A percentile compares a stretch with the other conserved stretches of the same genome.
These are phyloP conservation scores for Neofusicoccum ribis DNA, from an alignment of 2,329 filamentous ascomycete genomes.

Conservation along the genomic window DNA sequence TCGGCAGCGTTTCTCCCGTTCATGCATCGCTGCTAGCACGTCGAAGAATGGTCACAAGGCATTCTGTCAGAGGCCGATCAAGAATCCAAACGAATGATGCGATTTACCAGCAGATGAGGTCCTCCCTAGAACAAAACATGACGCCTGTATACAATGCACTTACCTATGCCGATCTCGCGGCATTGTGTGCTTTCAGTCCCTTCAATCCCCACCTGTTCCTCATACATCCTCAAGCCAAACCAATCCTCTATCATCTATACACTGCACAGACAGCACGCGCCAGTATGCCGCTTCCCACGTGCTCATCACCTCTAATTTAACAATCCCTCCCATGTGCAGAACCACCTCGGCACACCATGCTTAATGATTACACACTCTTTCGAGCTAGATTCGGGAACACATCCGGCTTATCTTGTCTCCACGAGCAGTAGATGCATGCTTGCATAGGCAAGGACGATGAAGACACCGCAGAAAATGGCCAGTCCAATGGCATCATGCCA, in stretches of 20 bases:
- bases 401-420: constrained; percentile 67
- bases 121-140: neutral
- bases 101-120: neutral
- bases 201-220: neutral
- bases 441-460: constrained; percentile 82
- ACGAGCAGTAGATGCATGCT: constrained; percentile 94
- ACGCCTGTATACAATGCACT: constrained; percentile 2
- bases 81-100: neutral
- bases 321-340: neutral
- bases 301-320: neutral
- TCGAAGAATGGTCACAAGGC: neutral
- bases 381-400: neutral
- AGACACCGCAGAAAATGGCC: constrained; percentile 76
- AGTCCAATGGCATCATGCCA: constrained; percentile 84
- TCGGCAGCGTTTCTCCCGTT: neutral
- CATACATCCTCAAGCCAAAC: neutral
- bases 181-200: neutral
- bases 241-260: constrained; percentile 5
- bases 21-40: neutral
- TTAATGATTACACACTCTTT: neutral
- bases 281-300: neutral
- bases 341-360: neutral
- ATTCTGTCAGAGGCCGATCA: neutral
- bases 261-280: neutral
- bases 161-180: neutral